Evolutionary conservation across 768 basidiomycete genomes (phyloP).

Genomic region (Hypholoma fasciculare): DNA sequence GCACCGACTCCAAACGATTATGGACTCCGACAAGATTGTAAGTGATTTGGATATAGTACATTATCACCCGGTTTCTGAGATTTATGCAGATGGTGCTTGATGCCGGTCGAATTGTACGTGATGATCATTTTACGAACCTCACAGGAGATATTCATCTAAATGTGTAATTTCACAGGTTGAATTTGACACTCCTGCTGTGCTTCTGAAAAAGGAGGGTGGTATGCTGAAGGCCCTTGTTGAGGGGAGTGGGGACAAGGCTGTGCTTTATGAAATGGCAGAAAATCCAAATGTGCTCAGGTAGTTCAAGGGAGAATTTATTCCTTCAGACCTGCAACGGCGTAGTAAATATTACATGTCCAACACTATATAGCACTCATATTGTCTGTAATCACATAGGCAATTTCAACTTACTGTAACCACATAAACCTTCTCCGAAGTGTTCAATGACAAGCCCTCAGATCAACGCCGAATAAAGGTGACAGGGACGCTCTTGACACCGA

Average conservation of each 20-base stretch:
- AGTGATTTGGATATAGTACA: slow-evolving; percentile 7
- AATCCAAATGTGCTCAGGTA: background rate
- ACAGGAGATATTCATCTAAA: background rate
- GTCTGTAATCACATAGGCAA: no score
- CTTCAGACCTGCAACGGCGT: no score
- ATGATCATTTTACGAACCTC: background rate
- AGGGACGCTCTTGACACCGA: slow-evolving; percentile 34
- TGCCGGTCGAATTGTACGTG: slow-evolving; percentile 3
- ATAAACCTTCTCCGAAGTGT: no score
- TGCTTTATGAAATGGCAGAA: background rate
- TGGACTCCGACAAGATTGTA: slow-evolving; percentile 59
- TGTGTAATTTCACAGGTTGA: background rate
- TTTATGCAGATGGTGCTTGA: slow-evolving; percentile 3
- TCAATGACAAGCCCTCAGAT: no score
- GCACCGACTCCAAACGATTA: slow-evolving; percentile 65
- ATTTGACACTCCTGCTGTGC: background rate
- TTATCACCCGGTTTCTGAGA: background rate
- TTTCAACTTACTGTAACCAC: no score
- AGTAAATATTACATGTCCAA: no score
- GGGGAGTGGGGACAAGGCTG: background rate
- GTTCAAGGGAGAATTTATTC: no score
- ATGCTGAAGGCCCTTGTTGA: background rate
- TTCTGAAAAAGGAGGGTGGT: background rate
- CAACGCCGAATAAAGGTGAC: slow-evolving; percentile 23
- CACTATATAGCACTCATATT: no score